phyloP scores from a whole-genome alignment of 2,329 filamentous ascomycete genomes.

The Monascus ruber region DNA sequence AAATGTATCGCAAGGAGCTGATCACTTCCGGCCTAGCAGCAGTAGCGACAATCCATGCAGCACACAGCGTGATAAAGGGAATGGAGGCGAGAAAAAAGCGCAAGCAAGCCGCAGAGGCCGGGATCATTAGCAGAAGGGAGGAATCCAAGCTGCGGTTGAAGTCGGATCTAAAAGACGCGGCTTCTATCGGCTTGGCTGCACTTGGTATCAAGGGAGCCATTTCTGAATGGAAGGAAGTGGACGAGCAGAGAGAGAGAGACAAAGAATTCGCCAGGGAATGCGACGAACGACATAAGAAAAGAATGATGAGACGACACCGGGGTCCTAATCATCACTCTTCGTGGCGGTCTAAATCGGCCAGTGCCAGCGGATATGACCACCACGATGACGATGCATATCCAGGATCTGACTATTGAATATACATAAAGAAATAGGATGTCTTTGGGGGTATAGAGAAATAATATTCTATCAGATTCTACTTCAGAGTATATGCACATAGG shows the following conservation, averaged over 20 bases:
- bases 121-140: slow-evolving; percentile 52
- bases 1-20: slow-evolving; percentile 55
- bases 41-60: slow-evolving; percentile 58
- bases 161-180: slow-evolving; percentile 52
- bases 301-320: slow-evolving; percentile 31
- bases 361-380: no score
- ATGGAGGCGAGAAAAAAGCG: slow-evolving; percentile 54
- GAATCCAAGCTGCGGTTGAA: slow-evolving; percentile 52
- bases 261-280: slow-evolving; percentile 43
- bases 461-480: no score
- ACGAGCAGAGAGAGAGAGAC: slow-evolving; percentile 47
- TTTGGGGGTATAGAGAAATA: no score
- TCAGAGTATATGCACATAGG: no score
- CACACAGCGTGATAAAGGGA: slow-evolving; percentile 52
- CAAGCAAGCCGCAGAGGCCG: slow-evolving; percentile 48
- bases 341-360: no score
- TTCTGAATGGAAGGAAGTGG: slow-evolving; percentile 57
- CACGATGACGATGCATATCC: no score
- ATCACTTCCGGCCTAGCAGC: slow-evolving; percentile 55
- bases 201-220: slow-evolving; percentile 57
- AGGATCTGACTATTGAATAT: no score
- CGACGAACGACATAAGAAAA: slow-evolving; percentile 31
- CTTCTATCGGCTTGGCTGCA: slow-evolving; percentile 56
- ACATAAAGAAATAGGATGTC: no score
- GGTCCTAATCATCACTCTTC: slow-evolving; percentile 4